These are phyloP conservation scores for Garcia nutans DNA, from an alignment of 345 rosid genomes.

Conservation along the genomic window DNA sequence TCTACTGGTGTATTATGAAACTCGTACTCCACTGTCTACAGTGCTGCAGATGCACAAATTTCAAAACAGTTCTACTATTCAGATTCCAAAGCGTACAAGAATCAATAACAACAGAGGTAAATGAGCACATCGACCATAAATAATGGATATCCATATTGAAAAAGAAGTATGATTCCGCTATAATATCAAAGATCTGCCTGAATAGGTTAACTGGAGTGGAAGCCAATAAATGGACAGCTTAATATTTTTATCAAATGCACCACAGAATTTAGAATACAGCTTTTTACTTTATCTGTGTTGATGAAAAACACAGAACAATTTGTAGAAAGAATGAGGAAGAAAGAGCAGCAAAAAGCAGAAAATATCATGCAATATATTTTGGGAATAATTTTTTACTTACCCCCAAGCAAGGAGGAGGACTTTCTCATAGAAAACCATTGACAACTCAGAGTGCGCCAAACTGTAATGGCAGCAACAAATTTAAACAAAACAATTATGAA, in stretches of 20 bases:
- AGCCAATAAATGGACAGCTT: not conserved
- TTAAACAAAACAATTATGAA: slow-evolving; percentile 16
- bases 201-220: not conserved
- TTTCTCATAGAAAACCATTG: slow-evolving; percentile 95
- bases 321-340: not conserved
- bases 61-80: too few species aligned
- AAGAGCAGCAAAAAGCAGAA: not conserved
- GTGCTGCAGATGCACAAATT: too few species aligned
- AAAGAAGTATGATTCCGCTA: not conserved
- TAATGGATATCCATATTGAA: not conserved
- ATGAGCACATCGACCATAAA: not conserved
- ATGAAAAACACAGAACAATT: not conserved
- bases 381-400: slow-evolving; percentile 41
- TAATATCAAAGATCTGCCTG: not conserved
- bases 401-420: slow-evolving; percentile 96
- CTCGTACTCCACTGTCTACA: too few species aligned
- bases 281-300: not conserved
- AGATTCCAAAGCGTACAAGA: not conserved
- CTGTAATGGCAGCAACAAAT: slow-evolving; percentile 43
- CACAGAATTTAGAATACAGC: not conserved
- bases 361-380: not conserved
- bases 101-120: not conserved
- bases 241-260: not conserved
- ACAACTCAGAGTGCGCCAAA: slow-evolving; percentile 94
- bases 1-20: too few species aligned